Base-by-base conservation (phyloP, 345 rosid species). In the Euphorbia lathyris region DNA sequence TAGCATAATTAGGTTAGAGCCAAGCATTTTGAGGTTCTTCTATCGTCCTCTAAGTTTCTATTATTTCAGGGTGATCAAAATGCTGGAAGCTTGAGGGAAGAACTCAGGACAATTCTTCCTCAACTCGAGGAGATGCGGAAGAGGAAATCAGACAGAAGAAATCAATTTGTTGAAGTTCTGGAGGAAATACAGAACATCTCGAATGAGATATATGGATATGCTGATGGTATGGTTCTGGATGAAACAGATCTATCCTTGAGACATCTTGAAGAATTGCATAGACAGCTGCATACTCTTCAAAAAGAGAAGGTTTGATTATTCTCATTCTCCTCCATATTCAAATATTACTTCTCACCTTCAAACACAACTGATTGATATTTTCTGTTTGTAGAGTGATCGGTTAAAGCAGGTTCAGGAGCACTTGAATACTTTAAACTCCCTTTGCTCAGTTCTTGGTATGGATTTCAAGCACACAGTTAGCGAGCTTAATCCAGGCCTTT, bases 121-220 rank as follows among this genome's bases (percentile, higher is more conserved):
- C 95, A 88, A 59, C 63, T 96, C 69, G 97, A 92, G 81, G 99
- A 90, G 83, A 88, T 96, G 97, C 81, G 74, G 64, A 90, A 87
- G 77, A 85, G 90, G 82, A 88, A 85, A 82, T 27, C 32, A 1
- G 97, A 96, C 52, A 83, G 99, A 82, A 89, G 88, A 78, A 83
- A 88, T 72, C 97, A 92, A 72, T 96, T 96, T 65, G 5, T 83
- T 0, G 86, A 86, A 68, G 90, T 92, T 66, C 42, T 83, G 7
- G 89, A 85, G 58, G 87, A 87, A 58, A 85, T 88, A 43, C 71
- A 77, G 58, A 70, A 14, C 50, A 84, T 92, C 60, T 80, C 84
- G 67, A 74, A 76, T 73, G 96, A 96, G 70, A 85, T 96, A 26
- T 70, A 67, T 81, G 89, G 85, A 55, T 78, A 83, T 56, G 67